These are phyloP conservation scores for Phyllosticta capitalensis DNA, from an alignment of 2,329 filamentous ascomycete genomes.

Conservation along the genomic window DNA sequence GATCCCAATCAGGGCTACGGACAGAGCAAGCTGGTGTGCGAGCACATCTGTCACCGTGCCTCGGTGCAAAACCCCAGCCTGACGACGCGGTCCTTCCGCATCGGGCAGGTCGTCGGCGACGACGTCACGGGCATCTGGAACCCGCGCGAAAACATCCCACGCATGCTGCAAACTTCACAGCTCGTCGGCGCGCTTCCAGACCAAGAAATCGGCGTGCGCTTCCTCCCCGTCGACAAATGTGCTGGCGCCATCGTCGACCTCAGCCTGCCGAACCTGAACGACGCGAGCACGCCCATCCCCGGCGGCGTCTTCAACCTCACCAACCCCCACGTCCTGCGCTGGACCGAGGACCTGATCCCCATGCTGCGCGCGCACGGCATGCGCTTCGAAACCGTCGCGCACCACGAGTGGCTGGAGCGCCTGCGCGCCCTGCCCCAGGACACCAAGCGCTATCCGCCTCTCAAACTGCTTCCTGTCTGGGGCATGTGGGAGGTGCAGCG, in stretches of 20 bases:
- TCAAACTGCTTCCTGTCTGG: constrained; percentile 23
- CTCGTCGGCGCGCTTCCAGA: constrained; percentile 38
- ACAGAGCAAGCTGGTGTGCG: constrained; percentile 39
- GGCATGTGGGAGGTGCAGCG: not conserved
- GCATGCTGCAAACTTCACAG: constrained; percentile 39
- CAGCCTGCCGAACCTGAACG: not conserved
- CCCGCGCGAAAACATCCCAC: constrained; percentile 39
- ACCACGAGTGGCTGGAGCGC: constrained; percentile 19
- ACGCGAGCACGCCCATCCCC: not conserved
- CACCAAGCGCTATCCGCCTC: constrained; percentile 18
- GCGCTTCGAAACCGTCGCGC: constrained; percentile 17
- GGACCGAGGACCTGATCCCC: constrained; percentile 45
- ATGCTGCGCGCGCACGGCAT: constrained; percentile 35
- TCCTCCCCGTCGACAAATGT: constrained; percentile 37
- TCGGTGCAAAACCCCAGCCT: constrained; percentile 13
- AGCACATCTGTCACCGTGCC: constrained; percentile 31
- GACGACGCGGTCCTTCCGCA: constrained; percentile 29
- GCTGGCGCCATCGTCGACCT: constrained; percentile 27
- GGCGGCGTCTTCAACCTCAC: constrained; percentile 41
- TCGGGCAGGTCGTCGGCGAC: constrained; percentile 42
- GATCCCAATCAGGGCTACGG: constrained; percentile 36
- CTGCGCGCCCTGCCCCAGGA: constrained; percentile 17
- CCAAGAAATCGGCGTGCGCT: constrained; percentile 30
- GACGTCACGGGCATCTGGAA: constrained; percentile 40
- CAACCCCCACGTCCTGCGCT: constrained; percentile 41